Conservation (phyloP, 2,329 filamentous ascomycete species). For the Monilinia vaccinii-corymbosi region DNA sequence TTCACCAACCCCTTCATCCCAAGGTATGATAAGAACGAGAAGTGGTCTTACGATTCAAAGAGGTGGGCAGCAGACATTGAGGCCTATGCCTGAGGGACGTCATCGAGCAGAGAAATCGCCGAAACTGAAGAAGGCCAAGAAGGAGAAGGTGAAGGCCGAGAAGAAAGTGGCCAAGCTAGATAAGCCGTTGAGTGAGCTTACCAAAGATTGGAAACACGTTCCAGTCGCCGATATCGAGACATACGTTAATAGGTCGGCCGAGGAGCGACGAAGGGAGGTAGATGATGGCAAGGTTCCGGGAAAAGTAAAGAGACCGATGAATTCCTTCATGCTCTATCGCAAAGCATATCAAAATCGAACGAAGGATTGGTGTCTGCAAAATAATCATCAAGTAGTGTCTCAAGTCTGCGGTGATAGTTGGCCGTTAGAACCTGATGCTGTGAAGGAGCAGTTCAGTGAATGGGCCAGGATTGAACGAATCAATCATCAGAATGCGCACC, state of each 20-base stretch:
- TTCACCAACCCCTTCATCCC: slow-evolving; percentile 38
- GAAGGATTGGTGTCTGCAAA: slow-evolving; percentile 70
- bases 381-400: slow-evolving; percentile 91
- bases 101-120: slow-evolving; percentile 20
- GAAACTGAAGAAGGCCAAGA: slow-evolving; percentile 31
- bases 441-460: slow-evolving; percentile 67
- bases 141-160: slow-evolving; percentile 34
- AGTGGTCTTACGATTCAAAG: slow-evolving; percentile 23
- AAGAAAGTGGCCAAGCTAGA: slow-evolving; percentile 47
- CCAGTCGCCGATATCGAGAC: slow-evolving; percentile 68
- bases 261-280: slow-evolving; percentile 59
- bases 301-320: slow-evolving; percentile 87
- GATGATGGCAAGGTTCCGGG: slow-evolving; percentile 58
- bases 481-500: slow-evolving; percentile 79
- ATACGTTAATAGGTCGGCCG: slow-evolving; percentile 65
- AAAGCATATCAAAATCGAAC: slow-evolving; percentile 84
- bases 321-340: slow-evolving; percentile 96
- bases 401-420: slow-evolving; percentile 80
- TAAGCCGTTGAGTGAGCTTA: slow-evolving; percentile 62
- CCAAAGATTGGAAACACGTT: slow-evolving; percentile 50
- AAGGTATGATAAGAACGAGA: slow-evolving; percentile 25
- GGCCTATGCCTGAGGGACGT: slow-evolving; percentile 24
- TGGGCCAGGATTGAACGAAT: slow-evolving; percentile 72
- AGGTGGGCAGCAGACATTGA: slow-evolving; percentile 18
- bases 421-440: slow-evolving; percentile 64